A percentile compares a stretch with the other conserved stretches of the same genome.
phyloP scores from a whole-genome alignment of 2,329 filamentous ascomycete species.

The Myriosclerotinia curreyana region DNA sequence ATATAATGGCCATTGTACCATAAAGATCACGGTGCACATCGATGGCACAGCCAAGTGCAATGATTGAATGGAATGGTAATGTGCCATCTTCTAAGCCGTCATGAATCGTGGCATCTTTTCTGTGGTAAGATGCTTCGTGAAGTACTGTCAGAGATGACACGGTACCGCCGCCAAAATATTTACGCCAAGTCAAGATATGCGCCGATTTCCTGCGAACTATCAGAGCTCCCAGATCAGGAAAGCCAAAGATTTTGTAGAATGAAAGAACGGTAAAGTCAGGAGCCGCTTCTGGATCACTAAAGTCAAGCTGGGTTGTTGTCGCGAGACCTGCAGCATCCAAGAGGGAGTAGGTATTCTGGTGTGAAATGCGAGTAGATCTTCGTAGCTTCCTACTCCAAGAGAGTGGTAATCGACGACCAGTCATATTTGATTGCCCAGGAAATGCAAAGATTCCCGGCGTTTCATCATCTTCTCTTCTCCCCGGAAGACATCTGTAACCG shows the following conservation, averaged over 20 bases:
- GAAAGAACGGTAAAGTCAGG: slow-evolving; percentile 85
- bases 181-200: slow-evolving; percentile 60
- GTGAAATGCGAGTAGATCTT: slow-evolving; percentile 32
- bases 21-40: slow-evolving; percentile 66
- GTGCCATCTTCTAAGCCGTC: slow-evolving; percentile 87
- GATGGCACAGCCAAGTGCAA: slow-evolving; percentile 75
- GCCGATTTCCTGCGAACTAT: slow-evolving; percentile 72
- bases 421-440: slow-evolving; percentile 62
- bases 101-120: slow-evolving; percentile 69
- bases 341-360: slow-evolving; percentile 58
- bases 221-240: slow-evolving; percentile 82
- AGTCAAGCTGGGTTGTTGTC: slow-evolving; percentile 71
- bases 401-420: slow-evolving; percentile 56
- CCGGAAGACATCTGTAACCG: slow-evolving; percentile 31
- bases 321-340: slow-evolving; percentile 80
- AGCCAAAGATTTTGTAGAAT: slow-evolving; percentile 95
- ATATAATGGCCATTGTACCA: slow-evolving; percentile 64
- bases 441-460: slow-evolving; percentile 65
- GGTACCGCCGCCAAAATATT: slow-evolving; percentile 90
- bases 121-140: slow-evolving; percentile 77
- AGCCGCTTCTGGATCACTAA: slow-evolving; percentile 57
- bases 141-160: slow-evolving; percentile 80
- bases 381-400: slow-evolving; percentile 59
- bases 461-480: slow-evolving; percentile 31
- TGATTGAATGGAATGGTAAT: slow-evolving; percentile 81